phyloP scores from a whole-genome alignment of 192 early-diverging fungal species.

The Coemansia umbellata region DNA sequence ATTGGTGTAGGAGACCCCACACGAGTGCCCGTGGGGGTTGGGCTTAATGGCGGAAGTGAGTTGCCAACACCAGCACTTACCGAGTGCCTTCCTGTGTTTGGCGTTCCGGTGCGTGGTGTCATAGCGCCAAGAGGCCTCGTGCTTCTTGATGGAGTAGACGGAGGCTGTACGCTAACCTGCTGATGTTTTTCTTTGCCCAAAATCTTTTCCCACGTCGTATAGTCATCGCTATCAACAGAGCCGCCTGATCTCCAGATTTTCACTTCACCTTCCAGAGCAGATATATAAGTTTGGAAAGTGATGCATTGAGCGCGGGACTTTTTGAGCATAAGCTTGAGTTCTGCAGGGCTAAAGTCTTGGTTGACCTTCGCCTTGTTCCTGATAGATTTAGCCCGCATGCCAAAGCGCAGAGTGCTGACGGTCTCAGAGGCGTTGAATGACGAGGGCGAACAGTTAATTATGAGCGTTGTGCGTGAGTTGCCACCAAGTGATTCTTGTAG shows the following conservation, averaged over 20 bases:
- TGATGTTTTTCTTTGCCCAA: constrained; percentile 17
- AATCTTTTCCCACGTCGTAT: constrained; percentile 44
- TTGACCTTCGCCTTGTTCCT: constrained; percentile 99
- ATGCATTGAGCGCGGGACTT: constrained; percentile 78
- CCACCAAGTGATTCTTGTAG: constrained; percentile 99
- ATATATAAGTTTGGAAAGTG: constrained; percentile 78
- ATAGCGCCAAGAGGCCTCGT: constrained; percentile 16
- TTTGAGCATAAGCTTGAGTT: constrained; percentile 94
- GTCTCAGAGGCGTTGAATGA: constrained; percentile 98
- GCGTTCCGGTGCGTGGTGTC: constrained; percentile 30
- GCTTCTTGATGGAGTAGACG: constrained; percentile 19
- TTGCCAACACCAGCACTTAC: constrained; percentile 44
- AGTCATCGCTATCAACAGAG: constrained; percentile 59
- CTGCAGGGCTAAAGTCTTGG: constrained; percentile 88
- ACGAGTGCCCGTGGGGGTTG: constrained; percentile 34
- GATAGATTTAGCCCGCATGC: constrained; percentile 98
- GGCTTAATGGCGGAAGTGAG: constrained; percentile 26
- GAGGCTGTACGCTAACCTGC: constrained; percentile 6
- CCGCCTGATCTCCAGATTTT: constrained; percentile 84
- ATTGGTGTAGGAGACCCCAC: constrained; percentile 43
- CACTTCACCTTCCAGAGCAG: constrained; percentile 85
- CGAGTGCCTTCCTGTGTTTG: constrained; percentile 23
- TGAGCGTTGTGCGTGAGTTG: constrained; percentile 97
- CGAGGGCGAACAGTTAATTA: constrained; percentile 97
- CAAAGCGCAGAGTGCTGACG: constrained; percentile 89